A percentile compares a stretch with the other conserved stretches of the same genome.
Evolutionary conservation across 805 yeast species (phyloP).

Genomic region (Saturnispora quitensis): DNA sequence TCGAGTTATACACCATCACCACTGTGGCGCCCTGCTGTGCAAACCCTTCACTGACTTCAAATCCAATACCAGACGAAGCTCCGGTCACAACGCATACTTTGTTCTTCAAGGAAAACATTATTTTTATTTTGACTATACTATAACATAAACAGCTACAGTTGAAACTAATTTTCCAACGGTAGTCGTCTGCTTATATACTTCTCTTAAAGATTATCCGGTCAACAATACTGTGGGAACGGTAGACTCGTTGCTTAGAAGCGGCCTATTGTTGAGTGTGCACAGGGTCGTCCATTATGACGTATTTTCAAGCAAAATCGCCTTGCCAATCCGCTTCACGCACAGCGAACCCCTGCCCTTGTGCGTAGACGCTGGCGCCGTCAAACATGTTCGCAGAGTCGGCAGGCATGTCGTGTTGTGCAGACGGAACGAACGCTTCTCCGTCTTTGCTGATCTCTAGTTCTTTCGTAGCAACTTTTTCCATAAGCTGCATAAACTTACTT

Average conservation of each 20-base stretch:
- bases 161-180: background rate
- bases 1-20: slow-evolving; percentile 30
- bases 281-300: background rate
- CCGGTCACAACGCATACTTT: slow-evolving; percentile 42
- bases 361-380: background rate
- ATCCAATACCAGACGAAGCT: slow-evolving; percentile 51
- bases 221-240: background rate
- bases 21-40: slow-evolving; percentile 42
- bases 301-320: background rate
- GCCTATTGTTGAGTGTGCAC: background rate
- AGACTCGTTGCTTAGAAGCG: background rate
- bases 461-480: slow-evolving; percentile 31
- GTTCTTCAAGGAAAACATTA: slow-evolving; percentile 31
- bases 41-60: slow-evolving; percentile 40
- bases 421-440: slow-evolving; percentile 31
- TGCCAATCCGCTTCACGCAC: slow-evolving; percentile 4
- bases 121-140: background rate
- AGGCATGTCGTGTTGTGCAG: slow-evolving; percentile 28
- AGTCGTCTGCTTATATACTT: background rate
- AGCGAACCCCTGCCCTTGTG: background rate
- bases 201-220: background rate
- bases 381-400: slow-evolving; percentile 6
- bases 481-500: slow-evolving; percentile 33
- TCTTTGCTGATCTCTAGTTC: slow-evolving; percentile 30
- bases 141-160: background rate